Base-by-base conservation (phyloP, 257 asterid species). In the Solanum piurae region DNA sequence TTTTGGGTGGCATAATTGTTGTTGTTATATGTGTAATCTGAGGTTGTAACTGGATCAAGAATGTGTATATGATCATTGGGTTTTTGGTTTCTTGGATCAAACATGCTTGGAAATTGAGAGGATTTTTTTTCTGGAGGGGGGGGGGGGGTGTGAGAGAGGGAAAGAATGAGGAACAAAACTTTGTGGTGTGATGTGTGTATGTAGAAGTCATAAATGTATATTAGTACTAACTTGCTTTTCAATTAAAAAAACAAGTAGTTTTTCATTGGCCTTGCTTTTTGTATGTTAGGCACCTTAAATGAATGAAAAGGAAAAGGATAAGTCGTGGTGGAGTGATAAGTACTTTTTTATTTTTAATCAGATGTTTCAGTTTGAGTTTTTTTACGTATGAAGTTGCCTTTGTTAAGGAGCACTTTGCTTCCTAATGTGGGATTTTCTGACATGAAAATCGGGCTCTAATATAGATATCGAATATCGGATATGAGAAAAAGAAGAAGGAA, bases 61-160 rank as follows among this genome's bases (percentile, higher is more conserved):
- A 77, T 42, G 2, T 49, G 89, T 75, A 52, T 88, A 36, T 49
- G 52, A 5, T 79, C 44, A 27, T 58, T 11, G 42, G 69, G 18
- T 82, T 49, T 49, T 82, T 82, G 85, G 85, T 46, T 82, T 49
- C 69, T 82, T 82, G 44, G 36, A 29, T 5, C 66, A 46, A 46
- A 82, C 85, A 82, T 36, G 69, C 2, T 74, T 16, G 94, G 91
- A 90, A 90, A 91, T 13, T 83, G 89, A 97, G 95, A 94, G 92
- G 90, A 83, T 34, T 68, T 36, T 11, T 29, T 29, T 29, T 29
- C 1, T 20, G 13, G 13, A 3, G 58, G 18, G 16, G 2, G 21
- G 31, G 55, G 69, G 1, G 3, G 6, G 16, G 1, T 3, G 69
- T 9, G 1, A 20, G 21, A 20, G 33, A n/a, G 74, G 82, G 62